Conservation (phyloP, 2,329 filamentous ascomycete species). For the Aschersonia sp. region DNA sequence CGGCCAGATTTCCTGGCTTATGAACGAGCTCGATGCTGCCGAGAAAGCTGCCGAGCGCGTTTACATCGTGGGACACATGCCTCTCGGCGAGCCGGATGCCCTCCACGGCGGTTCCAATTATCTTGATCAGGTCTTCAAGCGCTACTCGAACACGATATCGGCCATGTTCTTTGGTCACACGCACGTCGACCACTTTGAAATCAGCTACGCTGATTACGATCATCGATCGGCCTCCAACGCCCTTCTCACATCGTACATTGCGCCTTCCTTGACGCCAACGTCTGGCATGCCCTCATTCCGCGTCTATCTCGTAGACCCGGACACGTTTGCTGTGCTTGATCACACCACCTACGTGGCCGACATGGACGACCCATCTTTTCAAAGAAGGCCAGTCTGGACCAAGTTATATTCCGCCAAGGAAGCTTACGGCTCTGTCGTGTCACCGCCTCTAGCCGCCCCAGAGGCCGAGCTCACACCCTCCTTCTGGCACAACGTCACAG, state of each 20-base stretch:
- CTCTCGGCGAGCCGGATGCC: slow-evolving; percentile 30
- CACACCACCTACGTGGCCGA: slow-evolving; percentile 38
- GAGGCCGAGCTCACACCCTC: slow-evolving; percentile 32
- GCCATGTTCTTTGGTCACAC: slow-evolving; percentile 43
- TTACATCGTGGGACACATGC: slow-evolving; percentile 42
- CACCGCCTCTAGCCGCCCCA: slow-evolving; percentile 19
- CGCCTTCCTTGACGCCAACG: slow-evolving; percentile 36
- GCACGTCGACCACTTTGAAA: slow-evolving; percentile 38
- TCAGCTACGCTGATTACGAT: slow-evolving; percentile 35
- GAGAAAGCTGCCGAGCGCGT: slow-evolving; percentile 35
- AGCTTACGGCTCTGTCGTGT: slow-evolving; percentile 29
- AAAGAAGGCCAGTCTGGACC: slow-evolving; percentile 29
- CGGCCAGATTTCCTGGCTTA: slow-evolving; percentile 36
- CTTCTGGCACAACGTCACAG: slow-evolving; percentile 44
- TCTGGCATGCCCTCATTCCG: slow-evolving; percentile 40
- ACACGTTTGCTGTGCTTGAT: slow-evolving; percentile 38
- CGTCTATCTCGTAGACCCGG: slow-evolving; percentile 40
- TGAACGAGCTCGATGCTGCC: slow-evolving; percentile 34
- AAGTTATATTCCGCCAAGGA: slow-evolving; percentile 41
- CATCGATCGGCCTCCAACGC: slow-evolving; percentile 26
- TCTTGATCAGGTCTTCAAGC: slow-evolving; percentile 34
- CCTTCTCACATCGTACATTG: slow-evolving; percentile 33
- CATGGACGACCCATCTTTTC: slow-evolving; percentile 26
- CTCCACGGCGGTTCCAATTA: slow-evolving; percentile 36
- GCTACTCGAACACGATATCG: slow-evolving; percentile 37